Conservation (phyloP, 768 basidiomycete species). For the Hortiboletus flavorubellus region DNA sequence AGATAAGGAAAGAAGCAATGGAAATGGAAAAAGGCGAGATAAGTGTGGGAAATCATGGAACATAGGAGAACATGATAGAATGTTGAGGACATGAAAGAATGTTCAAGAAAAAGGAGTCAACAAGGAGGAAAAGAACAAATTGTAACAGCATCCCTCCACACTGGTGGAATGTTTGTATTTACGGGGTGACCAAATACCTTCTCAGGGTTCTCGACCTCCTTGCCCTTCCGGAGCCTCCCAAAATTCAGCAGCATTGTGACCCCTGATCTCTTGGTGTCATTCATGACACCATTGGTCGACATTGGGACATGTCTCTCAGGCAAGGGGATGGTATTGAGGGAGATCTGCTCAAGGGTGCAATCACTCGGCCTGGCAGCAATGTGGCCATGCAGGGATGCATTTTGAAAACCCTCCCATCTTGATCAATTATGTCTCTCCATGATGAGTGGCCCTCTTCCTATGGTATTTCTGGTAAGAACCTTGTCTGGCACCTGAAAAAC, state of each 20-base stretch:
- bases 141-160: conserved; percentile 18
- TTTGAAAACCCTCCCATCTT: conserved; percentile 1
- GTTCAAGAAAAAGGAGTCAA: no score
- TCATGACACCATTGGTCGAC: conserved; percentile 3
- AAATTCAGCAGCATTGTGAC: conserved; percentile 7
- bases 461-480: conserved; percentile 3
- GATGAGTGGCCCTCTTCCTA: not conserved
- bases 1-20: no score
- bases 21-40: no score
- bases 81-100: no score
- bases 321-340: conserved; percentile 11
- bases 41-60: no score
- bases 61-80: no score
- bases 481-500: conserved; percentile 19
- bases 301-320: conserved; percentile 9
- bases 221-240: not conserved
- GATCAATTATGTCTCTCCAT: not conserved
- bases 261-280: not conserved
- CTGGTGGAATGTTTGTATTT: conserved; percentile 7
- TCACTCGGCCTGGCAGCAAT: not conserved
- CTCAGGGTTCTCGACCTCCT: not conserved
- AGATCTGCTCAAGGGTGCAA: conserved; percentile 3
- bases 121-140: no score
- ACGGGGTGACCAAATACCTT: conserved; percentile 18
- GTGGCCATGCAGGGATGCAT: not conserved